Conservation (phyloP, 1,284 basidiomycete genomes). For the Trametes polyzona region DNA sequence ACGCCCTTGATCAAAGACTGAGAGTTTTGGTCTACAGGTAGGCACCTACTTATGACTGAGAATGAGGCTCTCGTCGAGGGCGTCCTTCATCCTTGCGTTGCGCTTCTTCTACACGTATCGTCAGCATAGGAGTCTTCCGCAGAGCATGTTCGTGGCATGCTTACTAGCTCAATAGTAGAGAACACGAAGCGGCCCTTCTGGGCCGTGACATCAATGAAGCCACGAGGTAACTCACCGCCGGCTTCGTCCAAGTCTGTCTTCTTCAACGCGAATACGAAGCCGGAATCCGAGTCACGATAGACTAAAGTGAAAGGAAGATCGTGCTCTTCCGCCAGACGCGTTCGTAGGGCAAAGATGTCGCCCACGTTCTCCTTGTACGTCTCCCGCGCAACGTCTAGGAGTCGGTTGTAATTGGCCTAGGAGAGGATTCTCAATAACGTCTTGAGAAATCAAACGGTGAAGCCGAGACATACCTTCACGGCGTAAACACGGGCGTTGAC, state of each 20-base stretch:
- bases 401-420: constrained; percentile 75
- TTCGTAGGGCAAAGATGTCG: constrained; percentile 77
- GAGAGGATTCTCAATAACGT: neutral
- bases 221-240: constrained; percentile 60
- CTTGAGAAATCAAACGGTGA: neutral
- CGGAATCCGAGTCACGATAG: constrained; percentile 70
- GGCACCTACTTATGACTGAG: constrained; percentile 71
- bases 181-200: constrained; percentile 78
- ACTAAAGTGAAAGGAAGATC: constrained; percentile 65
- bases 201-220: constrained; percentile 69
- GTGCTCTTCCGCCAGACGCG: constrained; percentile 60
- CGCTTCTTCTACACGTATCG: constrained; percentile 66
- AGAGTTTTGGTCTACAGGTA: neutral
- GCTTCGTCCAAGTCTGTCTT: constrained; percentile 56
- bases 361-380: constrained; percentile 90
- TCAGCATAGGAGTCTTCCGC: neutral
- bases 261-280: constrained; percentile 73
- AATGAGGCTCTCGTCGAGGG: constrained; percentile 79
- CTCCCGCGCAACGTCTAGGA: constrained; percentile 91
- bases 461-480: constrained; percentile 57
- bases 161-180: constrained; percentile 79
- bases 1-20: neutral
- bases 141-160: neutral
- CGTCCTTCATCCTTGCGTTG: constrained; percentile 84
- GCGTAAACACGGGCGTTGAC: constrained; percentile 84